Evolutionary conservation across 495 filamentous ascomycete genomes (phyloP), one percentile per base, ranked within the genome.

Genomic region (Neurospora sublineolata): DNA sequence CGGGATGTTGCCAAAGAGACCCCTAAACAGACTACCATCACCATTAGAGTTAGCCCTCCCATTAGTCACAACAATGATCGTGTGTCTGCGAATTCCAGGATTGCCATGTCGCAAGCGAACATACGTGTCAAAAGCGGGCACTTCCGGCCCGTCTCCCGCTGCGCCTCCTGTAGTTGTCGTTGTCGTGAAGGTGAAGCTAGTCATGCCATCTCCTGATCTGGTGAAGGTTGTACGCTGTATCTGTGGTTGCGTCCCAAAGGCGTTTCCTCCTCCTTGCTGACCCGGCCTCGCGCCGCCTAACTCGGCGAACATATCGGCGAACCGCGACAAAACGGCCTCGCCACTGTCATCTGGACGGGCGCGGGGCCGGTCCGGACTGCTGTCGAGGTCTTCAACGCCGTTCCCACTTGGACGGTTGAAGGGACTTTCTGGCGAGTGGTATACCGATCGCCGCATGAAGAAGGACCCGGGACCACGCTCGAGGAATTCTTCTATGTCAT

Each of bases 401-500:
- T 16, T 64, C 14, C 52, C 52, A 64, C 27, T 9, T 64, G 52
- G 7, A 64, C 23, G 52, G 52, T 64, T 36, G 27, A 64, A 64
- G 27, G 52, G 52, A 36, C 18, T 44, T 68, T 68, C 37, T 39
- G 39, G 30, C 42, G 75, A 71, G 39, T 73, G 76, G 70, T 67
- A 72, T 12, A 72, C 42, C 8, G 68, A 44, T 4, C 46, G 70
- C 36, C 73, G 79, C 30, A 76, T 75, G 33, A 86, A 82, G 7
- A 86, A 86, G 20, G 83, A 77, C 38, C 84, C 86, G 11, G 85
- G 82, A 68, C 52, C 52, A 64, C 78, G 79, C 37, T 80, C 76
- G 69, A 85, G 74, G 46, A 85, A 82, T 27, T 86, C 82, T 14
- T 85, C 84, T 36, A 86, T 82, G 72, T 85, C 82, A 58, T 72